These are phyloP conservation scores for Paramecium octaurelia DNA, from an alignment of 73 alveolate genomes.

Conservation along the genomic window DNA sequence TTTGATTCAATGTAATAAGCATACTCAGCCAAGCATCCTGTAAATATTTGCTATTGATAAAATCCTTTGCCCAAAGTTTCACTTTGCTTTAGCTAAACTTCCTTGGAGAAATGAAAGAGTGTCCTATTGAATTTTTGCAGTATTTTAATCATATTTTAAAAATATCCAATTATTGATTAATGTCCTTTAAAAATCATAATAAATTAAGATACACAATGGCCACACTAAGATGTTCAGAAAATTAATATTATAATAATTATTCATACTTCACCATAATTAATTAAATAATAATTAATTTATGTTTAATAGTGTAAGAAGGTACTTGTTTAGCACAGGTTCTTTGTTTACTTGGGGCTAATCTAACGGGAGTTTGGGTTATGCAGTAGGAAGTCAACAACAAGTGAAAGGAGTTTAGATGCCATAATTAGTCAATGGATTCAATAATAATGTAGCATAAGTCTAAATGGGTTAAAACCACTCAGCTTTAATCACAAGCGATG, in stretches of 20 bases:
- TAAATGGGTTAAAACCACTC: constrained; percentile 49
- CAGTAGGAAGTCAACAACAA: not conserved
- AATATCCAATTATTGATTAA: not conserved
- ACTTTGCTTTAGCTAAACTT: not conserved
- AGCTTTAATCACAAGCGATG: constrained; percentile 52
- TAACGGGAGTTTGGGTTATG: constrained; percentile 4
- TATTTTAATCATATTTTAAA: not conserved
- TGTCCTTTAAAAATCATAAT: not conserved
- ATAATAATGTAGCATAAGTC: constrained; percentile 42
- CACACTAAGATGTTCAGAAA: not conserved
- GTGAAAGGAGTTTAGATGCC: not conserved
- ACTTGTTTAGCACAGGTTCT: not conserved
- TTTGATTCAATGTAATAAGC: constrained; percentile 62
- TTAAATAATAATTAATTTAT: not conserved
- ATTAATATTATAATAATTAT: not conserved
- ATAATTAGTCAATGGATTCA: constrained; percentile 21
- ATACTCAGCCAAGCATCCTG: constrained; percentile 64
- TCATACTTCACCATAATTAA: not conserved
- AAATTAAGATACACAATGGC: not conserved
- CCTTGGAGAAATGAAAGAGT: not conserved
- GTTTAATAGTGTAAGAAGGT: constrained; percentile 1
- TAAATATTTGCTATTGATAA: constrained; percentile 53
- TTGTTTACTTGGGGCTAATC: constrained; percentile 37
- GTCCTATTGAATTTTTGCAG: not conserved
- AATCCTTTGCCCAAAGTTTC: constrained; percentile 46